Percentiles rank a stretch among this genome's conserved stretches.
Conservation (phyloP, 2,329 filamentous ascomycete species). For the Botrytis byssoidea region DNA sequence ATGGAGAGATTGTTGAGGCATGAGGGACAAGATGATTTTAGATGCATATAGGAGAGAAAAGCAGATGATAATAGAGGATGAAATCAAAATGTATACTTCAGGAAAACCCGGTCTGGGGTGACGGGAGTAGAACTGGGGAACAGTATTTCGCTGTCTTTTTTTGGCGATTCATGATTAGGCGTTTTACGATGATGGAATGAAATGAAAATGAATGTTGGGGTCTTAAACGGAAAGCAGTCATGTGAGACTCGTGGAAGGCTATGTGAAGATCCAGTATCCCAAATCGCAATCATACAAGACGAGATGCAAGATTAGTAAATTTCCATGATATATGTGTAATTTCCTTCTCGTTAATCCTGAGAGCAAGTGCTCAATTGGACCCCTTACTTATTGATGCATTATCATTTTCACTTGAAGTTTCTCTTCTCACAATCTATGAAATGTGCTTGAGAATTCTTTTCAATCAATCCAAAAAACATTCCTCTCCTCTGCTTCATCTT, state of each 20-base stretch:
- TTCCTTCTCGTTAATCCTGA: background rate
- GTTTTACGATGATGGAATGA: background rate
- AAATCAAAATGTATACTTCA: background rate
- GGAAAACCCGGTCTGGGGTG: background rate
- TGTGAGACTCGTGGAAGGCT: background rate
- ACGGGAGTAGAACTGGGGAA: background rate
- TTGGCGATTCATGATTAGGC: background rate
- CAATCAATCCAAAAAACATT: background rate
- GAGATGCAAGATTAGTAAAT: background rate
- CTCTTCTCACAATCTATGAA: background rate
- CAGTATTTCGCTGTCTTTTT: background rate
- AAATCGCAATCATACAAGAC: background rate
- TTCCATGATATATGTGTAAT: background rate
- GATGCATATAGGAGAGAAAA: background rate
- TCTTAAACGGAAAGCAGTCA: background rate
- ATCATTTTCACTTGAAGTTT: background rate
- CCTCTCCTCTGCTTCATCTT: background rate
- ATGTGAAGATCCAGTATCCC: background rate
- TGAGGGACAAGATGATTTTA: background rate
- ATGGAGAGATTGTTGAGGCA: constrained; percentile 39
- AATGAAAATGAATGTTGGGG: background rate
- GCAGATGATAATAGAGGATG: background rate
- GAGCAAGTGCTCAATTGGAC: background rate
- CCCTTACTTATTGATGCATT: background rate
- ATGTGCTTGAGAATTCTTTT: background rate